Evolutionary conservation across 495 filamentous ascomycete species (phyloP), one percentile per base, ranked within the genome.

Genomic region (Penicillium longicatenatum): DNA sequence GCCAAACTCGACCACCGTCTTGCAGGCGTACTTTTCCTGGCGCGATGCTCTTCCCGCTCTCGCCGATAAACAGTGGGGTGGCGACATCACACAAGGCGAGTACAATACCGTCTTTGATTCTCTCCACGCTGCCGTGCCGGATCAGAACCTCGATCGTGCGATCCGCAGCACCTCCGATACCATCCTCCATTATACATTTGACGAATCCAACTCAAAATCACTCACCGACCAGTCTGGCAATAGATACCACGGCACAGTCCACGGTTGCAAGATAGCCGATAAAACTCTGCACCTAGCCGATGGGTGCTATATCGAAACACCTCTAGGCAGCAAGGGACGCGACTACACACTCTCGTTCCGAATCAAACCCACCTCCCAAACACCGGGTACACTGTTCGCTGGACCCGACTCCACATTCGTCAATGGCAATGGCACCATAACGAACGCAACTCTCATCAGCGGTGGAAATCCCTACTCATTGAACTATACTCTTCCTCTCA

Each of bases 11-110:
- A 71, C 75, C n/a, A 69, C 75, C 2, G 76, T 73, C 30, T 65
- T 72, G 29, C 75, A 81, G 54, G 73, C 77, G 0, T 83, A 81
- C 60, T 79, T 81, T 54, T 70, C 78, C 3, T 78, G 75, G 72
- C 70, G 73, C 14, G 66, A 79, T 30, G 71, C 72, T 1, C 69
- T 82, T 11, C 78, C 80, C 3, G 79, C 80, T 6, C 64, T 83
- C 7, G 77, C 68, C 12, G 80, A 83, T 61, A 83, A 83, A 66
- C 80, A 83, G 59, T 83, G 80, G 79, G 79, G 80, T 22, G 79
- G 80, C 0, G 68, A 75, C 26, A 62, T 81, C 10, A 63, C 65
- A 0, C 70, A 70, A 29, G 35, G 60, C 0, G 78, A 81, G 41
- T 82, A 78, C 57, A 22, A 58, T 1, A 42, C 55, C 8, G 66